These are phyloP conservation scores for Pythium grandisporangium DNA, from an alignment of 352 stramenopile species.

Conservation along the genomic window DNA sequence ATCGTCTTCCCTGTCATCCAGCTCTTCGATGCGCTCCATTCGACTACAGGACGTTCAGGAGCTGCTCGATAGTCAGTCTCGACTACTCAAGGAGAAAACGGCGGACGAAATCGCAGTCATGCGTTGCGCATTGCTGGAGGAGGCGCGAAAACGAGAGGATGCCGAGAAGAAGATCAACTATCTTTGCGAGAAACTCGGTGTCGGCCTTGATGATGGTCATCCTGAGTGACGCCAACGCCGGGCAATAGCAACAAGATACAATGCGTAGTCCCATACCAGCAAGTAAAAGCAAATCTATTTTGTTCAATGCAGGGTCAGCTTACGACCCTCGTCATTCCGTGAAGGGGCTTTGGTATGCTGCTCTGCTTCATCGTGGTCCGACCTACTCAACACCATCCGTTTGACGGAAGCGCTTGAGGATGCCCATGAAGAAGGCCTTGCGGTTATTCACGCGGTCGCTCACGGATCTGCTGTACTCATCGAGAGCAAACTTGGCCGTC, in stretches of 20 bases:
- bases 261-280: not conserved
- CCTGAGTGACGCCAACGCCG: slow-evolving; percentile 7
- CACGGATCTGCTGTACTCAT: slow-evolving; percentile 74
- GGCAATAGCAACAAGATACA: too few relatives aligned
- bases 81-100: slow-evolving; percentile 17
- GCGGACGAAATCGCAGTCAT: slow-evolving; percentile 18
- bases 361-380: too few relatives aligned
- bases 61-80: slow-evolving; percentile 24
- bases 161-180: slow-evolving; percentile 29
- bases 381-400: slow-evolving; percentile 75
- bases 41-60: slow-evolving; percentile 26
- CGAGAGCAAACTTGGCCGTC: slow-evolving; percentile 73
- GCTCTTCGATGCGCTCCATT: slow-evolving; percentile 7
- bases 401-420: slow-evolving; percentile 80
- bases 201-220: too few relatives aligned
- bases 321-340: too few relatives aligned
- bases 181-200: slow-evolving; percentile 29
- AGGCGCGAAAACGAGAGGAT: slow-evolving; percentile 25
- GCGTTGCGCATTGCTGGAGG: slow-evolving; percentile 15
- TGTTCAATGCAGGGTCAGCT: too few relatives aligned
- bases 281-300: not conserved
- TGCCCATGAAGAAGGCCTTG: slow-evolving; percentile 87
- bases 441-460: slow-evolving; percentile 70
- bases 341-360: too few relatives aligned
- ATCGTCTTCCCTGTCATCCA: slow-evolving; percentile 13